Evolutionary conservation across 2,329 filamentous ascomycete genomes (phyloP), one percentile per base, ranked within the genome.

Genomic region (Curvularia sp.): DNA sequence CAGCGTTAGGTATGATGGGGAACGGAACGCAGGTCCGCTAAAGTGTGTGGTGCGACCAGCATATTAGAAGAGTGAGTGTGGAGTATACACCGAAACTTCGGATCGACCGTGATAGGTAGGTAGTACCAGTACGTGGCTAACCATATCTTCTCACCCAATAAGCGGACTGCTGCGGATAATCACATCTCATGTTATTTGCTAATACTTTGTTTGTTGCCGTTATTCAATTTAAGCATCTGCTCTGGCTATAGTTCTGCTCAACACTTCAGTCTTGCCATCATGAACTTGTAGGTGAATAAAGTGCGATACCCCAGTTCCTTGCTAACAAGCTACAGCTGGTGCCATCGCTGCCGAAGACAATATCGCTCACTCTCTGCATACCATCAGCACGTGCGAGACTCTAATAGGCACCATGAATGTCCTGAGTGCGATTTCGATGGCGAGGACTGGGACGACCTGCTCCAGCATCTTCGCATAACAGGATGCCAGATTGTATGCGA

Each of bases 341-440:
- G 38, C n/a, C 2, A 35, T 4, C 28, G 51, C n/a, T 53, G 51
- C 31, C 13, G 26, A 18, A 33, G 42, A 24, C 13, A 7, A 8
- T 53, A 46, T 18, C 5, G 30, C 13, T 46, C 30, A 10, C 13
- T 9, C 4, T 22, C 24, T 18, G 41, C 50, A 3, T 24, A 28
- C 41, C 1, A 39, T 1, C 51, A 53, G 8, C 51, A 41, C n/a
- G 5, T 47, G 20, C 42, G 51, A 24, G 33, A 54, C 51, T 48
- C 51, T 10, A 30, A 22, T 13, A n/a, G 44, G 4, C 53, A 55
- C 5, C 24, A 44, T 20, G 39, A 49, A 20, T 55, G 53, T 15
- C 53, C 53, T 8, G 28, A 28, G 22, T 55, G 47, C 22, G 39
- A 46, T 18, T 49, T 44, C 8, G 53, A 55, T n/a, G 28, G 46